Conservation (phyloP, 805 yeast species). For the Candida wancherniae region DNA sequence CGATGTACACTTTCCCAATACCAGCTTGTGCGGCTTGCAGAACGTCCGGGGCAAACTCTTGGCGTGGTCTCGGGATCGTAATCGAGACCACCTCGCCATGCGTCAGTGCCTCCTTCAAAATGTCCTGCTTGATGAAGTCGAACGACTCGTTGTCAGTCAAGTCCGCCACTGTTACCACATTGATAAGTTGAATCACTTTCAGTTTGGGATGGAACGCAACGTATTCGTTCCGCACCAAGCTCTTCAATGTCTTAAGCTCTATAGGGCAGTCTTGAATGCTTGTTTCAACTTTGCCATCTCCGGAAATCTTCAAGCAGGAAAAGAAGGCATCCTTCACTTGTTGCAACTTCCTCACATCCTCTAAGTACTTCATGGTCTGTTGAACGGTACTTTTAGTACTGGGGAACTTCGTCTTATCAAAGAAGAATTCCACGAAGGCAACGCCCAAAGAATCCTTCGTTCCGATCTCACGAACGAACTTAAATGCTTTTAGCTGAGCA, state of each 20-base stretch:
- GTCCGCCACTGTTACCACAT: constrained; percentile 62
- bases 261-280: constrained; percentile 34
- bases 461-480: constrained; percentile 43
- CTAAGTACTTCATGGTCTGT: constrained; percentile 8
- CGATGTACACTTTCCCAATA: constrained; percentile 67
- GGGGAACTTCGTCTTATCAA: constrained; percentile 15
- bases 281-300: constrained; percentile 16
- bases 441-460: constrained; percentile 52
- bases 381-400: constrained; percentile 15
- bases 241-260: constrained; percentile 34
- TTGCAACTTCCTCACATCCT: constrained; percentile 12
- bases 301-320: constrained; percentile 27
- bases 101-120: constrained; percentile 44
- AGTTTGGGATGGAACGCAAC: constrained; percentile 36
- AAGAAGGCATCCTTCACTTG: constrained; percentile 24
- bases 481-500: constrained; percentile 38
- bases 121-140: constrained; percentile 48
- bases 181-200: constrained; percentile 61
- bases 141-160: constrained; percentile 46
- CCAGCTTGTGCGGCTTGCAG: constrained; percentile 45
- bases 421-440: constrained; percentile 47
- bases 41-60: constrained; percentile 40
- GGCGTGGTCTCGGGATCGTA: constrained; percentile 59
- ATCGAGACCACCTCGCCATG: constrained; percentile 51
- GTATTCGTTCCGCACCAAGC: constrained; percentile 33